These are phyloP conservation scores for Trichoderma atrobrunneum DNA, from an alignment of 2,329 filamentous ascomycete species.

Conservation along the genomic window DNA sequence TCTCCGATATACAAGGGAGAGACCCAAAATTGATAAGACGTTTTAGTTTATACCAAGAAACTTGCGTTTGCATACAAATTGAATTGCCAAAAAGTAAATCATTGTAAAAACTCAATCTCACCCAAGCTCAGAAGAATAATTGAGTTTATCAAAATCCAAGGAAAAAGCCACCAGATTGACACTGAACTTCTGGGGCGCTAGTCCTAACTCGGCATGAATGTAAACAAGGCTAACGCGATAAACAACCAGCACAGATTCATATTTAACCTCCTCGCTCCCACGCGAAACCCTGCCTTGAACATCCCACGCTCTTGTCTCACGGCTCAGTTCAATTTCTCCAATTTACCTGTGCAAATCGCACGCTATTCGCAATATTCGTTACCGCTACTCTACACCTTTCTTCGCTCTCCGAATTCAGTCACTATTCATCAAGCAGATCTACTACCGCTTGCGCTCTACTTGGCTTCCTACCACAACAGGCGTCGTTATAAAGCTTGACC, in stretches of 20 bases:
- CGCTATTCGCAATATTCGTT: not conserved
- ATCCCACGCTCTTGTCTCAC: conserved; percentile 10
- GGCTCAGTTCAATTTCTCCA: not conserved
- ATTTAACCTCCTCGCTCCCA: not conserved
- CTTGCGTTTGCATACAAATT: not conserved
- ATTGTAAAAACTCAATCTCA: not conserved
- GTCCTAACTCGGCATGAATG: conserved; percentile 17
- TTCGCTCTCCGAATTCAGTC: not conserved
- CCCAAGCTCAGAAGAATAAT: not conserved
- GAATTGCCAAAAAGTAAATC: not conserved
- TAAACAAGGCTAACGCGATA: conserved; percentile 22
- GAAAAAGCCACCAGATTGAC: not conserved
- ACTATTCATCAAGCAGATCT: not conserved
- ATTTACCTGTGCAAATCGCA: not conserved
- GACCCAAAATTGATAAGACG: not conserved
- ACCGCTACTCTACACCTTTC: not conserved
- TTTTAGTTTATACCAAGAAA: not conserved
- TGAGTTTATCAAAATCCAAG: not conserved
- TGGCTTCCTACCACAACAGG: not conserved
- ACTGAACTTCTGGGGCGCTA: conserved; percentile 4
- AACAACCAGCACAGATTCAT: not conserved
- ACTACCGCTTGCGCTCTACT: not conserved
- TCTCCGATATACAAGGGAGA: not conserved
- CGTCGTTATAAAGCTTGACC: not conserved
- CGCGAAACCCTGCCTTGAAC: not conserved